Conservation (phyloP, 352 stramenopile genomes). For the Phytopythium sindhum region DNA sequence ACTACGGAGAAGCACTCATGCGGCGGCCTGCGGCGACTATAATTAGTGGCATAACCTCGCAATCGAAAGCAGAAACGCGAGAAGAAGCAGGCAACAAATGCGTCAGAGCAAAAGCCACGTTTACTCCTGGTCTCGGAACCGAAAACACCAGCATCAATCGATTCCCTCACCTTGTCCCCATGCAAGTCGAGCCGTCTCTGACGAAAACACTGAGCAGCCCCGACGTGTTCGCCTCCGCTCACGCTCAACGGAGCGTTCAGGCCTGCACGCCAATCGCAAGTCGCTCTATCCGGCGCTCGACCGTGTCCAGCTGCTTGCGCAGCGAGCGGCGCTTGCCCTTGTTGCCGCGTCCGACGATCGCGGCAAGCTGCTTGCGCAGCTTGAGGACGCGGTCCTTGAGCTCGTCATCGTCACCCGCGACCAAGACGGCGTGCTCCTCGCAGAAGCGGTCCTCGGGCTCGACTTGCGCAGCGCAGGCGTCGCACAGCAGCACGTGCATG, state of each 20-base stretch:
- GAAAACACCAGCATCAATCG: not conserved
- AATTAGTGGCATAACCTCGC: not conserved
- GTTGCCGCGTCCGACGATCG: constrained; percentile 37
- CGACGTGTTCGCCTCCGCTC: not conserved
- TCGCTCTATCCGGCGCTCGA: constrained; percentile 59
- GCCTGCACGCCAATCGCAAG: constrained; percentile 4
- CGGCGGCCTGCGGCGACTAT: not conserved
- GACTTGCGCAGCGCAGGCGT: constrained; percentile 27
- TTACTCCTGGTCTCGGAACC: constrained; percentile 1
- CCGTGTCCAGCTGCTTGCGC: constrained; percentile 75
- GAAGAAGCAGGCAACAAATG: not conserved
- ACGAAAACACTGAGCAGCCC: not conserved
- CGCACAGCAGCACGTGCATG: constrained; percentile 75
- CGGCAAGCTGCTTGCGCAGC: constrained; percentile 31
- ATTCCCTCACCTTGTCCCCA: not conserved
- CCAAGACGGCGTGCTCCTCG: constrained; percentile 45
- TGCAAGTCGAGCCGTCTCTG: not conserved
- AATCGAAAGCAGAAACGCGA: not conserved
- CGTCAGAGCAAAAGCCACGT: not conserved
- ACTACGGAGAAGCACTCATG: not conserved
- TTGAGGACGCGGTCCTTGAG: constrained; percentile 24
- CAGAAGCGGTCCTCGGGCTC: constrained; percentile 49
- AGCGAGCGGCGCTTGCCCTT: constrained; percentile 74
- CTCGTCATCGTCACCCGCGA: constrained; percentile 35
- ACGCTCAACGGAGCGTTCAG: not conserved